phyloP scores from a whole-genome alignment of 2,329 filamentous ascomycete species.

The Fusarium agapanthi region DNA sequence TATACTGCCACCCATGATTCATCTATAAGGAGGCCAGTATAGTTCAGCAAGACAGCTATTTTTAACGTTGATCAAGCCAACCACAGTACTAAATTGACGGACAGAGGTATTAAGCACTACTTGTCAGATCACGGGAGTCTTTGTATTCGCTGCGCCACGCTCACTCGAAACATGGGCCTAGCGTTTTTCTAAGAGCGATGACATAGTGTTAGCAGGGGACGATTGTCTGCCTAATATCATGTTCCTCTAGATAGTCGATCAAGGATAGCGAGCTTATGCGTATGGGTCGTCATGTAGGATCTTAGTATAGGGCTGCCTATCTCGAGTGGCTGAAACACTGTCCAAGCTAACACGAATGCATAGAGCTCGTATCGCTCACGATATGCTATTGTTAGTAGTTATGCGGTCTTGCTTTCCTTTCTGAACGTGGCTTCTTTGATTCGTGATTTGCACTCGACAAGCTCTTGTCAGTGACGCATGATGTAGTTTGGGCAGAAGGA shows the following conservation, averaged over 20 bases:
- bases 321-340: neutral
- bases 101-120: neutral
- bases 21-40: neutral
- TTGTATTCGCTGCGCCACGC: conserved; percentile 10
- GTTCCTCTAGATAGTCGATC: neutral
- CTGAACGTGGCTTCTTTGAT: neutral
- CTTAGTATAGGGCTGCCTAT: neutral
- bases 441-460: neutral
- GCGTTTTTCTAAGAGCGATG: neutral
- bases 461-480: neutral
- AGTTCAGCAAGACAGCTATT: neutral
- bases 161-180: neutral
- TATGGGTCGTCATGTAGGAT: neutral
- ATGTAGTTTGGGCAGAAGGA: neutral
- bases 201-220: neutral
- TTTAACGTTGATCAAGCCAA: neutral
- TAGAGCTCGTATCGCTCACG: neutral
- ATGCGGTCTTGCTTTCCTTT: neutral
- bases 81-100: neutral
- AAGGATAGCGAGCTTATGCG: neutral
- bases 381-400: neutral
- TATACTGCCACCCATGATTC: neutral
- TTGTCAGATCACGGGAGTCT: neutral
- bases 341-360: neutral
- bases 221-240: neutral